Evolutionary conservation across 257 asterid species (phyloP).

Genomic region (Nyctanthes arbortristis): DNA sequence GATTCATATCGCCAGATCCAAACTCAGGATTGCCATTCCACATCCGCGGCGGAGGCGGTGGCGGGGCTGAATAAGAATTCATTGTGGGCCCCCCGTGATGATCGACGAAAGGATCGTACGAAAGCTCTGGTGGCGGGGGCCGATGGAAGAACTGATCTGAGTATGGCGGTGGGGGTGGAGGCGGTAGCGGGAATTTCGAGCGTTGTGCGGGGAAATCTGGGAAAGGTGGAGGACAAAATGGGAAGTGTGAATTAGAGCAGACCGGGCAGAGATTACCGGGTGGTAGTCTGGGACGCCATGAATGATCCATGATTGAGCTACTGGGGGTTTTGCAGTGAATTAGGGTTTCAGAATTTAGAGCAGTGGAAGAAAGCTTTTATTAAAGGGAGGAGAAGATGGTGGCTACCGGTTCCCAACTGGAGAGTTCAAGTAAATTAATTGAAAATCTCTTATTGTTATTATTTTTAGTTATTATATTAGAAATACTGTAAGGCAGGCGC

Average conservation of each 20-base stretch:
- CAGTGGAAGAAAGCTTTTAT: too few relatives aligned
- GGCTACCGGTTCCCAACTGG: too few relatives aligned
- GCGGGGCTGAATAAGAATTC: slow-evolving; percentile 36
- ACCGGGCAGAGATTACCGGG: slow-evolving; percentile 49
- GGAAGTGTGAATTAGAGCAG: slow-evolving; percentile 65
- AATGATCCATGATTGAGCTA: slow-evolving; percentile 49
- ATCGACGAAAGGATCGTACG: slow-evolving; percentile 66
- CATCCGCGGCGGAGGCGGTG: slow-evolving; percentile 40
- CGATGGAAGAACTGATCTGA: slow-evolving; percentile 40
- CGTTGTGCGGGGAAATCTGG: slow-evolving; percentile 42
- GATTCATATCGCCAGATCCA: slow-evolving; percentile 33
- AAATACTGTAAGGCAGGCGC: too few relatives aligned
- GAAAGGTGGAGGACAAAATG: slow-evolving; percentile 57
- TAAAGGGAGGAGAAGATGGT: too few relatives aligned
- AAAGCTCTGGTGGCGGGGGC: slow-evolving; percentile 30
- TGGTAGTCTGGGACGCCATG: slow-evolving; percentile 60
- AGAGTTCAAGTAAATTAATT: too few relatives aligned
- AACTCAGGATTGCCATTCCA: slow-evolving; percentile 40
- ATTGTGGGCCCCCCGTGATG: slow-evolving; percentile 42
- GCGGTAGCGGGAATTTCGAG: slow-evolving; percentile 22
- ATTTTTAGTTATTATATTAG: too few relatives aligned
- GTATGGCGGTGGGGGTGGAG: slow-evolving; percentile 35
- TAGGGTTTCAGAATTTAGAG: slow-evolving; percentile 34
- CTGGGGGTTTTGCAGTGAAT: slow-evolving; percentile 2
- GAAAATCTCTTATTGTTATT: too few relatives aligned